These are phyloP conservation scores for Nigrospora sphaerica DNA, from an alignment of 2,329 filamentous ascomycete species.

Conservation along the genomic window DNA sequence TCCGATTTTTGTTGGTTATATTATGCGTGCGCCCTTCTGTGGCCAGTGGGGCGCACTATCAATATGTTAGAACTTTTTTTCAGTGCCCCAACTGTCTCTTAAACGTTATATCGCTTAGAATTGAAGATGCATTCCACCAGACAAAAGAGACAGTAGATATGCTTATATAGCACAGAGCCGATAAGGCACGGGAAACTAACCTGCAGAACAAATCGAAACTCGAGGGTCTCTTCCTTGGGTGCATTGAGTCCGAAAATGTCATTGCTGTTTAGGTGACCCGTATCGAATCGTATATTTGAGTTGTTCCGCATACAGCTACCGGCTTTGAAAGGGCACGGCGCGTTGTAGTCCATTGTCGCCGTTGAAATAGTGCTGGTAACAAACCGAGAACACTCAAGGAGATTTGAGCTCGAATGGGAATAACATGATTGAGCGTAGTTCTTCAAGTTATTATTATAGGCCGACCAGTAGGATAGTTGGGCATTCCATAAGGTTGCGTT, in stretches of 20 bases:
- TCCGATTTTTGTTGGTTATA: background rate
- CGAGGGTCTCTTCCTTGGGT: constrained; percentile 1
- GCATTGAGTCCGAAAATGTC: constrained; percentile 8
- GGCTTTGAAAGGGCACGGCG: constrained; percentile 7
- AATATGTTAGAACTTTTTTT: background rate
- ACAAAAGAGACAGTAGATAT: no score
- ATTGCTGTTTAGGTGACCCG: constrained; percentile 8
- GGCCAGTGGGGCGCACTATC: background rate
- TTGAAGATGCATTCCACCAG: background rate
- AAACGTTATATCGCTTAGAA: background rate
- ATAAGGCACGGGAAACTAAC: background rate
- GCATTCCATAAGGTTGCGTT: background rate
- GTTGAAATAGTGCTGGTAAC: background rate
- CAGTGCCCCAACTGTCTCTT: no score
- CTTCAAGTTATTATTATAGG: constrained; percentile 2
- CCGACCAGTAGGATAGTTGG: background rate
- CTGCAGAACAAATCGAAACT: constrained; percentile 5
- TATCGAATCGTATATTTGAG: constrained; percentile 5
- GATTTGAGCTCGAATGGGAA: background rate
- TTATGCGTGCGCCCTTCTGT: background rate
- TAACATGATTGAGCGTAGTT: constrained; percentile 12
- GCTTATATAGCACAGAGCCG: background rate
- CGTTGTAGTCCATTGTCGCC: background rate
- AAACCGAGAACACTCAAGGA: constrained; percentile 6
- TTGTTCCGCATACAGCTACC: constrained; percentile 2